phyloP scores from a whole-genome alignment of 2,329 filamentous ascomycete species.

The Blastomyces parvus region DNA sequence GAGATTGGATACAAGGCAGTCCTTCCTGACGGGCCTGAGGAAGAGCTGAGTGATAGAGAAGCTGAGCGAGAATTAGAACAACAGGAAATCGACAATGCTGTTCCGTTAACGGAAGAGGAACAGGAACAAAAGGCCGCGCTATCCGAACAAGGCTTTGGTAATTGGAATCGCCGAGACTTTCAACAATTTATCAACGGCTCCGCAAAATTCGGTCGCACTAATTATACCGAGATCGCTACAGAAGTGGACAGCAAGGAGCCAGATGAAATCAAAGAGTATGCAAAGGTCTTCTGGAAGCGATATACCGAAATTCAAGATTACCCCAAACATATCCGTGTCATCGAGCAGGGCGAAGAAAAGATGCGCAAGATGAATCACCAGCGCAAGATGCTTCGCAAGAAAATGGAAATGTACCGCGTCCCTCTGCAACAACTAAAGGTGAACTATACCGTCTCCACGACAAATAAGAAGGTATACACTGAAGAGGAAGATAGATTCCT shows the following conservation, averaged over 20 bases:
- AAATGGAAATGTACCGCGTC: slow-evolving; percentile 94
- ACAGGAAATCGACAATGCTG: slow-evolving; percentile 84
- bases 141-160: slow-evolving; percentile 73
- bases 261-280: slow-evolving; percentile 79
- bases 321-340: slow-evolving; percentile 75
- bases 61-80: slow-evolving; percentile 82
- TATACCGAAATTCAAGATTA: slow-evolving; percentile 87
- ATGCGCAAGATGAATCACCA: slow-evolving; percentile 83
- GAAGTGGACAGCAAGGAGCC: slow-evolving; percentile 87
- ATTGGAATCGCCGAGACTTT: slow-evolving; percentile 97
- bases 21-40: slow-evolving; percentile 76
- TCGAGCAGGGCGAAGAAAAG: slow-evolving; percentile 88
- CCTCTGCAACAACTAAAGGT: slow-evolving; percentile 96
- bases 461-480: slow-evolving; percentile 99
- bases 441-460: slow-evolving; percentile 97
- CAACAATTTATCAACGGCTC: slow-evolving; percentile 96
- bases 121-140: slow-evolving; percentile 75
- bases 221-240: slow-evolving; percentile 73
- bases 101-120: slow-evolving; percentile 79
- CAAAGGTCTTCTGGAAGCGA: slow-evolving; percentile 92
- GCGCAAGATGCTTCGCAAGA: slow-evolving; percentile 84
- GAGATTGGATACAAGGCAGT: slow-evolving; percentile 93
- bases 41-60: slow-evolving; percentile 75
- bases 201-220: slow-evolving; percentile 78
- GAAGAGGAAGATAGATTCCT: slow-evolving; percentile 97